These are phyloP conservation scores for Debaryomycetaceae sp. DNA, from an alignment of 1,139 yeast species.

Conservation along the genomic window DNA sequence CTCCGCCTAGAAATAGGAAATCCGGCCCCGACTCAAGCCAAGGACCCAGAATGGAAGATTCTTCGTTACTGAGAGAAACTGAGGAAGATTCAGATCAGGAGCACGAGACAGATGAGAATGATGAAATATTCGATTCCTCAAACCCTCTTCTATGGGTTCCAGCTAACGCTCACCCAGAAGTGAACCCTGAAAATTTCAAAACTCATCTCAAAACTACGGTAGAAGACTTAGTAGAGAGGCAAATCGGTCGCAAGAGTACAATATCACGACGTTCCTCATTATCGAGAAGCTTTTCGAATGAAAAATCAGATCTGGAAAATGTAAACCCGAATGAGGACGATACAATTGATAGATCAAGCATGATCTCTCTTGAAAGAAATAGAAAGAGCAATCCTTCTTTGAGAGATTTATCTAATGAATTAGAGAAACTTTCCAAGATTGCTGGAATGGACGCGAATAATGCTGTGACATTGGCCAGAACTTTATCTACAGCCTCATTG, in stretches of 20 bases:
- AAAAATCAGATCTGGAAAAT: constrained; percentile 2
- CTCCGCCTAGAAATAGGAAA: constrained; percentile 2
- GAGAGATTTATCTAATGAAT: constrained; percentile 62
- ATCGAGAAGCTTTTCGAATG: constrained; percentile 13
- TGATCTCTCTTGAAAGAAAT: constrained; percentile 6
- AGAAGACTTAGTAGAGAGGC: constrained; percentile 62
- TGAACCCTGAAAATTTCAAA: constrained; percentile 88
- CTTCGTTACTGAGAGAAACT: background rate
- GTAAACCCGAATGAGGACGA: background rate
- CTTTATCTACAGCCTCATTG: constrained; percentile 57
- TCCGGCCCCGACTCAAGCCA: background rate
- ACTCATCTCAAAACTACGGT: constrained; percentile 78
- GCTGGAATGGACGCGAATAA: constrained; percentile 75
- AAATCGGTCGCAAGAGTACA: constrained; percentile 28
- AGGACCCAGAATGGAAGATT: background rate
- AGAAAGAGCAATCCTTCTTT: constrained; percentile 53
- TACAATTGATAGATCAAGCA: constrained; percentile 5
- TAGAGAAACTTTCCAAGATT: constrained; percentile 60
- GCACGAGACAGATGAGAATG: constrained; percentile 23
- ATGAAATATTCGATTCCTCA: constrained; percentile 23
- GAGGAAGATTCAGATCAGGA: constrained; percentile 17
- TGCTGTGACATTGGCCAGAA: constrained; percentile 71
- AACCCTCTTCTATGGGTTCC: constrained; percentile 80
- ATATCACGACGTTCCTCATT: constrained; percentile 33
- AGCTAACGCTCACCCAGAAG: constrained; percentile 87